Evolutionary conservation across 2,329 filamentous ascomycete genomes (phyloP), one percentile per base, ranked within the genome.

Genomic region (Aspergillus alliaceus): DNA sequence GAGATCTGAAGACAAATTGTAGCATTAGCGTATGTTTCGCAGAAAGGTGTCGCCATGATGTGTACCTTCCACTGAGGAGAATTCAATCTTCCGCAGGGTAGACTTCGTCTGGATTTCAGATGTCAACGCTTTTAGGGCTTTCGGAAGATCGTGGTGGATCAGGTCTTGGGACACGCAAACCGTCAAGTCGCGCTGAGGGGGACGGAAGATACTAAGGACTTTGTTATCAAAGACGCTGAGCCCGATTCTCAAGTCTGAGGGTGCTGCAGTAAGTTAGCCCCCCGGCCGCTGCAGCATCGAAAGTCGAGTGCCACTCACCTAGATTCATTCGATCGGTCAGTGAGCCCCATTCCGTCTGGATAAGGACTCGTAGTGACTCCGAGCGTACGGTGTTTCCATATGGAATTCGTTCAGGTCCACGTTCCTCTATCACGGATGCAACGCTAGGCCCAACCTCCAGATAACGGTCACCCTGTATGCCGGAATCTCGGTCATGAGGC

Each of bases 301-400:
- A 12, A 20, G 6, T 24, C 31, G 12, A 34, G n/a, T n/a, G n/a
- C n/a, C n/a, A n/a, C n/a, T n/a, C n/a, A 49, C 48, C 32, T 15
- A 51, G 24, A n/a, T 51, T 51, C 2, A 51, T 51, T n/a, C 48
- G 48, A n/a, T 51, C 48, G 8, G 48, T 39, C 2, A 51, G 27
- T 3, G 24, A 51, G 4, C 48, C 32, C 48, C 48, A 51, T 14
- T 27, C 25, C 2, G 31, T 24, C 25, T 35, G 22, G 12, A 51
- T 20, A 12, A 39, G n/a, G 4, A 51, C 32, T 20, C 48, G 12
- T 32, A 51, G 12, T 1, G 3, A 39, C 15, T 39, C 48, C 6
- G 48, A 51, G 15, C 34, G 12, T 18, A 39, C 37, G 6, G 48
- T 51, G 9, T 51, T 51, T 4, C 48, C 32, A 6, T 51, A 51